phyloP scores from a whole-genome alignment of 352 stramenopile species.

The Phytophthora kernoviae region DNA sequence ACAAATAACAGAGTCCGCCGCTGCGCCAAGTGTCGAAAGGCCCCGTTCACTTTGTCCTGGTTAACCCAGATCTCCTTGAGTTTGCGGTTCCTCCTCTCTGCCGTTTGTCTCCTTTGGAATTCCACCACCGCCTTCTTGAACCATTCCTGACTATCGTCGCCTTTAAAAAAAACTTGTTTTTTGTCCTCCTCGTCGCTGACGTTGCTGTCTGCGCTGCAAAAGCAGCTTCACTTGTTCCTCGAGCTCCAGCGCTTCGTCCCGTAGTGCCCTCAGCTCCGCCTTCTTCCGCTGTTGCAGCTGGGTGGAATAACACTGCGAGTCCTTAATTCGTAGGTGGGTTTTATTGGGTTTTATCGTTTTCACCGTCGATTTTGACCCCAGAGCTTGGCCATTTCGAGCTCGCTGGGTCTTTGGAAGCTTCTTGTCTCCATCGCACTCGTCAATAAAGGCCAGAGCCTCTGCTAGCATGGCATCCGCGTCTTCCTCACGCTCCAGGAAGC shows the following conservation, averaged over 20 bases:
- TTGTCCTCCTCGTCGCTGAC: conserved; percentile 24
- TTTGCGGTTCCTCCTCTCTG: conserved; percentile 36
- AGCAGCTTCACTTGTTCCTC: conserved; percentile 35
- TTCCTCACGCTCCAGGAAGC: conserved; percentile 30
- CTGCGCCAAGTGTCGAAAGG: conserved; percentile 33
- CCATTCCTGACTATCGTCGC: conserved; percentile 25
- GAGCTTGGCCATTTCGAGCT: conserved; percentile 6
- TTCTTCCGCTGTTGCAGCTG: conserved; percentile 38
- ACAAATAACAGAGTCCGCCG: conserved; percentile 33
- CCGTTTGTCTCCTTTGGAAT: conserved; percentile 31
- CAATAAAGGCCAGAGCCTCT: conserved; percentile 43
- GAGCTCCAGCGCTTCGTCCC: conserved; percentile 32
- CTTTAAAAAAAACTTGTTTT: conserved; percentile 15
- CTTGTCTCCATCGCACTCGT: conserved; percentile 28
- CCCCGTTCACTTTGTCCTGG: conserved; percentile 35
- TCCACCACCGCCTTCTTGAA: conserved; percentile 25
- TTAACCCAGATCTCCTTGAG: conserved; percentile 39
- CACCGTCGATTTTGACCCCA: neutral
- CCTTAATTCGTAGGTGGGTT: conserved; percentile 11
- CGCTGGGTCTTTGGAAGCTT: neutral
- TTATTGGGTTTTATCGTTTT: conserved; percentile 21
- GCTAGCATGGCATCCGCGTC: conserved; percentile 38
- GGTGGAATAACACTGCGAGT: conserved; percentile 28
- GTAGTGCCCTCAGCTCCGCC: conserved; percentile 29
- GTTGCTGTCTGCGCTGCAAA: conserved; percentile 23